phyloP scores from a whole-genome alignment of 2,329 filamentous ascomycete genomes.

The Curvularia sp. region DNA sequence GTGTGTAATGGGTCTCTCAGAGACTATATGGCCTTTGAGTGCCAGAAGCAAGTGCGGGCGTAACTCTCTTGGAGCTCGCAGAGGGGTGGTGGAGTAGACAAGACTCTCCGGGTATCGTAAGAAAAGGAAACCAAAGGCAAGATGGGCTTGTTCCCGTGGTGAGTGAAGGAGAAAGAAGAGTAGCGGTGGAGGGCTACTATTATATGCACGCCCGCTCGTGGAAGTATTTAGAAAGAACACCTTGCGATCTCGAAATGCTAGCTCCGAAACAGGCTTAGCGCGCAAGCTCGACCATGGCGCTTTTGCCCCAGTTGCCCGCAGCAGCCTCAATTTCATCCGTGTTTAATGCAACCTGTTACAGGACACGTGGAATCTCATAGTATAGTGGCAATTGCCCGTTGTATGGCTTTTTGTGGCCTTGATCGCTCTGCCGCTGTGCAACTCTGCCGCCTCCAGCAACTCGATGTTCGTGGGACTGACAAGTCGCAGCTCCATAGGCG shows the following conservation, averaged over 20 bases:
- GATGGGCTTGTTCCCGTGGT: conserved; percentile 26
- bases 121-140: conserved; percentile 29
- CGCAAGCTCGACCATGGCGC: conserved; percentile 29
- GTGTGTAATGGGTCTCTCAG: conserved; percentile 27
- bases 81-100: conserved; percentile 30
- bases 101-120: conserved; percentile 42
- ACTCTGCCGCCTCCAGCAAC: conserved; percentile 5
- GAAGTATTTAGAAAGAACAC: conserved; percentile 43
- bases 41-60: conserved; percentile 29
- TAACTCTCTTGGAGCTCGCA: conserved; percentile 37
- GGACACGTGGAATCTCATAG: conserved; percentile 39
- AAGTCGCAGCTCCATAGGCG: conserved; percentile 4
- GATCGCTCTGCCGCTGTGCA: conserved; percentile 18
- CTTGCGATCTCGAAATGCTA: conserved; percentile 36
- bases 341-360: conserved; percentile 36
- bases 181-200: conserved; percentile 33
- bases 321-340: conserved; percentile 41
- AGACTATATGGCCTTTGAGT: conserved; percentile 25
- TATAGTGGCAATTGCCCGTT: conserved; percentile 24
- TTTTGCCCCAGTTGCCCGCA: conserved; percentile 30
- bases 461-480: background rate
- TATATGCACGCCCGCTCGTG: conserved; percentile 38
- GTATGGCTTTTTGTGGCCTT: background rate
- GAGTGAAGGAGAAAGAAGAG: conserved; percentile 29
- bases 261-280: conserved; percentile 29